These are phyloP conservation scores for Cyclotella atomus DNA, from an alignment of 108 stramenopile species.

Conservation along the genomic window DNA sequence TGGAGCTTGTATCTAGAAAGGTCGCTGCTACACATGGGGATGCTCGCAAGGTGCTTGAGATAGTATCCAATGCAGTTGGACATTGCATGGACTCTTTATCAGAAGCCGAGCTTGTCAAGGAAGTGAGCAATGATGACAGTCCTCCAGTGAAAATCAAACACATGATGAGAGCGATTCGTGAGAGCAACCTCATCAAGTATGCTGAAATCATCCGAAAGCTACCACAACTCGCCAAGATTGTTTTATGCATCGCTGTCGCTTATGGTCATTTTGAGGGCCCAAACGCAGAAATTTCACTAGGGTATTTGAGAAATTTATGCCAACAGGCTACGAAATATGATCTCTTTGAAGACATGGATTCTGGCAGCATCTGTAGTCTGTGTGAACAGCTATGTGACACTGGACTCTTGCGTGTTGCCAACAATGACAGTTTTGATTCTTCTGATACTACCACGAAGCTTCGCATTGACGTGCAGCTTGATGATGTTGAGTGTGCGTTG, in stretches of 20 bases:
- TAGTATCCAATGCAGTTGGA: conserved; percentile 50
- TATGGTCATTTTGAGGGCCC: conserved; percentile 34
- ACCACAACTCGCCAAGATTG: conserved; percentile 54
- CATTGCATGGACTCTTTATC: conserved; percentile 18
- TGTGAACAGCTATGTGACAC: conserved; percentile 55
- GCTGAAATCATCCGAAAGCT: conserved; percentile 54
- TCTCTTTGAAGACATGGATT: conserved; percentile 19
- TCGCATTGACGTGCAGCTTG: conserved; percentile 63
- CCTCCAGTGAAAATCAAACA: conserved; percentile 65
- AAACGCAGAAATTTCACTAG: conserved; percentile 39
- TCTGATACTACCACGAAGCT: conserved; percentile 22
- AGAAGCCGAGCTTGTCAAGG: conserved; percentile 1
- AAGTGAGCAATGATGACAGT: conserved; percentile 16
- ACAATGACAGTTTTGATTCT: conserved; percentile 21
- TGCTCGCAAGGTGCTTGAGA: conserved; percentile 64
- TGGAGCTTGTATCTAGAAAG: conserved; percentile 59
- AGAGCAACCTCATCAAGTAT: conserved; percentile 35
- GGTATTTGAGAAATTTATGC: conserved; percentile 36
- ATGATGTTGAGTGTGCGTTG: conserved; percentile 70
- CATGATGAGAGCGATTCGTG: conserved; percentile 60
- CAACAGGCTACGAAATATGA: conserved; percentile 23
- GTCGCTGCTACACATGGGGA: conserved; percentile 67
- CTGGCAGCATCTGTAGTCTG: conserved; percentile 42
- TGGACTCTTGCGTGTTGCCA: conserved; percentile 38
- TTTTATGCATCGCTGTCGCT: conserved; percentile 59